Percentiles rank a stretch among this genome's conserved stretches.
Evolutionary conservation across 2,329 filamentous ascomycete species (phyloP).

Genomic region (Phialemonium atrogriseum): DNA sequence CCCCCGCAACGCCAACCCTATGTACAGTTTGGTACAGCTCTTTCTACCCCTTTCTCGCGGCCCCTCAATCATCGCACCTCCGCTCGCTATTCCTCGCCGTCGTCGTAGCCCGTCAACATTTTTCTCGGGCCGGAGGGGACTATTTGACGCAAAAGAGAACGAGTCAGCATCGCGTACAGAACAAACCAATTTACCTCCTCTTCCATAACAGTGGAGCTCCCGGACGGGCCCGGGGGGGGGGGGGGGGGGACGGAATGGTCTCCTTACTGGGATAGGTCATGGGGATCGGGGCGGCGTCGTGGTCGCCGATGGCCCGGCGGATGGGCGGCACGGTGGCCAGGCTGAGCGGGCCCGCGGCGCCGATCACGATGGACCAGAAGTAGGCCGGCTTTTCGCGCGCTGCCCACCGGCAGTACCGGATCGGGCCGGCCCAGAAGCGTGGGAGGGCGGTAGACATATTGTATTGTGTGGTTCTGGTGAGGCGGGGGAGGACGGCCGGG

Average conservation of each 20-base stretch:
- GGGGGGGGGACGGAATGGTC: no score
- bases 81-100: constrained; percentile 27
- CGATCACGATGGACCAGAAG: constrained; percentile 79
- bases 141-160: constrained; percentile 20
- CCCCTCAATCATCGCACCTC: not conserved
- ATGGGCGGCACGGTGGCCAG: constrained; percentile 68
- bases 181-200: not conserved
- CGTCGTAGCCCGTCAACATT: constrained; percentile 52
- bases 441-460: constrained; percentile 56
- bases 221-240: no score
- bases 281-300: constrained; percentile 64
- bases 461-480: not conserved
- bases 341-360: constrained; percentile 60
- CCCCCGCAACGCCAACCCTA: constrained; percentile 9
- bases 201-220: no score
- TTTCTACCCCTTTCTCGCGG: constrained; percentile 2
- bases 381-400: constrained; percentile 81
- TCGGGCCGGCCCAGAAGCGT: constrained; percentile 74
- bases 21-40: constrained; percentile 9
- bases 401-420: constrained; percentile 84
- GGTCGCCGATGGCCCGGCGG: constrained; percentile 64
- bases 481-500: no score
- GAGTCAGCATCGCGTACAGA: no score
- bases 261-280: constrained; percentile 93
- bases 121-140: constrained; percentile 53